phyloP scores from a whole-genome alignment of 805 yeast species.

The Saccharomycopsis fodiens region DNA sequence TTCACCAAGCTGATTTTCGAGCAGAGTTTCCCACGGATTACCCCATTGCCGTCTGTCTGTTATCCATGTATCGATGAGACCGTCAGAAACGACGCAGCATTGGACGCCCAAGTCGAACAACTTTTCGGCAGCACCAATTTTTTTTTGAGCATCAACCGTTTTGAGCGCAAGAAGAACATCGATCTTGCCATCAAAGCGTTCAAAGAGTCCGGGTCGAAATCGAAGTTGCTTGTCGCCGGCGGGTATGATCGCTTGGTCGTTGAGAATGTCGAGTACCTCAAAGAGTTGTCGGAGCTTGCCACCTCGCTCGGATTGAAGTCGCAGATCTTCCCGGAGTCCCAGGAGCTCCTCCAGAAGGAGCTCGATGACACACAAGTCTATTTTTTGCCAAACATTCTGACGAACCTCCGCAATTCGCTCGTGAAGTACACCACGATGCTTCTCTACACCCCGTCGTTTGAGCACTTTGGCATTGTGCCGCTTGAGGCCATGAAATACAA shows the following conservation, averaged over 20 bases:
- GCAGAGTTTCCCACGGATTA: slow-evolving; percentile 42
- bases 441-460: slow-evolving; percentile 83
- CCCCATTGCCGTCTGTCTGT: slow-evolving; percentile 28
- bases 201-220: slow-evolving; percentile 30
- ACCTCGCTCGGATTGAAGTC: slow-evolving; percentile 36
- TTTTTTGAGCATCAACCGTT: slow-evolving; percentile 78
- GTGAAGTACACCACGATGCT: slow-evolving; percentile 51
- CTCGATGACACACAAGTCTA: slow-evolving; percentile 38
- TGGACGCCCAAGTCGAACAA: background rate
- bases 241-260: slow-evolving; percentile 75
- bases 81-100: slow-evolving; percentile 5
- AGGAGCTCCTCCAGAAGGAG: slow-evolving; percentile 25
- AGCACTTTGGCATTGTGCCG: slow-evolving; percentile 98
- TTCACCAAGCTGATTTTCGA: slow-evolving; percentile 71
- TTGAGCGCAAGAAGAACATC: slow-evolving; percentile 79
- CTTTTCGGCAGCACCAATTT: slow-evolving; percentile 24
- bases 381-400: slow-evolving; percentile 75
- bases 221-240: slow-evolving; percentile 71
- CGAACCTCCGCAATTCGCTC: slow-evolving; percentile 55
- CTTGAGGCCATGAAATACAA: slow-evolving; percentile 85
- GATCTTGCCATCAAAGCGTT: slow-evolving; percentile 70
- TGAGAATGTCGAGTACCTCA: slow-evolving; percentile 70
- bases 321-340: slow-evolving; percentile 33
- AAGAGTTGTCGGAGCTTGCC: slow-evolving; percentile 48
- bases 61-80: slow-evolving; percentile 59